Percentiles rank a stretch among this genome's conserved stretches.
Conservation (phyloP, 2,329 filamentous ascomycete species). For the Aureobasidium sp. region DNA sequence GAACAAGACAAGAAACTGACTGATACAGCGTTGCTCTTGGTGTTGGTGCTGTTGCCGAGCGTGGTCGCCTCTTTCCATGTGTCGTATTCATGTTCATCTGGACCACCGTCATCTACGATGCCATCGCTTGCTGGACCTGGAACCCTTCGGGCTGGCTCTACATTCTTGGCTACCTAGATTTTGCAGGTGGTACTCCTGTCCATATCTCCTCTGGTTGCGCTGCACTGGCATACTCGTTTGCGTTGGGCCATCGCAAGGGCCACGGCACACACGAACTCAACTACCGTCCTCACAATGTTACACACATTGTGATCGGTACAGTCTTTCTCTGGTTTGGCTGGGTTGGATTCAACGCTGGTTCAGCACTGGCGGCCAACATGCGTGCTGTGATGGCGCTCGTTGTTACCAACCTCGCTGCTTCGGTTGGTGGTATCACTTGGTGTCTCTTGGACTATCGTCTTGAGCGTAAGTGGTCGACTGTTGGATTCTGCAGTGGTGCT, state of each 20-base stretch:
- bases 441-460: constrained; percentile 82
- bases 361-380: constrained; percentile 71
- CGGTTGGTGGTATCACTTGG: constrained; percentile 81
- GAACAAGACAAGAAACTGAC: constrained; percentile 9
- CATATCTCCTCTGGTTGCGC: constrained; percentile 79
- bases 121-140: constrained; percentile 94
- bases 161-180: constrained; percentile 75
- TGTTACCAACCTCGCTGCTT: constrained; percentile 79
- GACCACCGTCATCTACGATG: constrained; percentile 84
- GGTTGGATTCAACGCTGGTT: constrained; percentile 92
- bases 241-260: constrained; percentile 78
- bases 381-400: constrained; percentile 80
- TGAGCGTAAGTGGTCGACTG: constrained; percentile 86
- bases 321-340: constrained; percentile 94
- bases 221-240: constrained; percentile 82
- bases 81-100: constrained; percentile 91
- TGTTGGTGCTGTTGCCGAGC: constrained; percentile 76
- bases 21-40: constrained; percentile 64
- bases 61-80: constrained; percentile 80
- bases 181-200: constrained; percentile 83
- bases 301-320: constrained; percentile 84
- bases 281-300: constrained; percentile 88
- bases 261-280: constrained; percentile 84
- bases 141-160: constrained; percentile 75
- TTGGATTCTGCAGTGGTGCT: constrained; percentile 87